Percentiles rank a stretch among this genome's conserved stretches.
phyloP scores from a whole-genome alignment of 2,329 filamentous ascomycete genomes.

The Byssoonygena ceratinophila region DNA sequence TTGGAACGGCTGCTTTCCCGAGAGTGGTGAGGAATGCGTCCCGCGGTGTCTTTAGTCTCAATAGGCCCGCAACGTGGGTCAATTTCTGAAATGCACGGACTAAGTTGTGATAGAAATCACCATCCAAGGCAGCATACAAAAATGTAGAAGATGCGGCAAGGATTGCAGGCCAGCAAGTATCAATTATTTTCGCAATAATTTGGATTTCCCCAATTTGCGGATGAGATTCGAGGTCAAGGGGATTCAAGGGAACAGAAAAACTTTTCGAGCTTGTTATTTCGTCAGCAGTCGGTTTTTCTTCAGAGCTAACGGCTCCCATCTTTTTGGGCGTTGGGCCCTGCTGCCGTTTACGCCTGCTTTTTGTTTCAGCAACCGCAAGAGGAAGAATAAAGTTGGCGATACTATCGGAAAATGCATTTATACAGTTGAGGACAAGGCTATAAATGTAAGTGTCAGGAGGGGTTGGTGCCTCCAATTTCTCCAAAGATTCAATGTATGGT shows the following conservation, averaged over 20 bases:
- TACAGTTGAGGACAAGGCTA: conserved; percentile 74
- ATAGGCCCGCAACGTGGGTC: conserved; percentile 81
- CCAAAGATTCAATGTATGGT: conserved; percentile 84
- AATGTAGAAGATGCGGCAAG: conserved; percentile 93
- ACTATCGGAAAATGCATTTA: conserved; percentile 82
- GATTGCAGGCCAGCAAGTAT: conserved; percentile 90
- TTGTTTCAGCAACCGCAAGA: conserved; percentile 69
- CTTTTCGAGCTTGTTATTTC: conserved; percentile 20
- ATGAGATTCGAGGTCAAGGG: conserved; percentile 63
- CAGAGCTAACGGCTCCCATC: conserved; percentile 28
- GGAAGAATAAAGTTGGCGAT: conserved; percentile 89
- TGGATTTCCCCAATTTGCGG: conserved; percentile 60
- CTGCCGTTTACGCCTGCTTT: conserved; percentile 40
- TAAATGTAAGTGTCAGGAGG: conserved; percentile 93
- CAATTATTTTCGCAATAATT: conserved; percentile 70
- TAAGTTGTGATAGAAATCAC: conserved; percentile 84
- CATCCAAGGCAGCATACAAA: conserved; percentile 79
- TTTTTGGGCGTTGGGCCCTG: conserved; percentile 27
- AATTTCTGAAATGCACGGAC: conserved; percentile 92
- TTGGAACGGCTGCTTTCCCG: conserved; percentile 83
- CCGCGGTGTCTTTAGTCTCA: conserved; percentile 72
- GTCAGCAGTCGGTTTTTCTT: conserved; percentile 21
- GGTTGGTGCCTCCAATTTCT: conserved; percentile 73
- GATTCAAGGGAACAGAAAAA: conserved; percentile 59
- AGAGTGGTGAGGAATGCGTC: conserved; percentile 93